A percentile compares a stretch with the other conserved stretches of the same genome.
phyloP scores from a whole-genome alignment of 495 filamentous ascomycete genomes.

The Coniosporium apollinis region DNA sequence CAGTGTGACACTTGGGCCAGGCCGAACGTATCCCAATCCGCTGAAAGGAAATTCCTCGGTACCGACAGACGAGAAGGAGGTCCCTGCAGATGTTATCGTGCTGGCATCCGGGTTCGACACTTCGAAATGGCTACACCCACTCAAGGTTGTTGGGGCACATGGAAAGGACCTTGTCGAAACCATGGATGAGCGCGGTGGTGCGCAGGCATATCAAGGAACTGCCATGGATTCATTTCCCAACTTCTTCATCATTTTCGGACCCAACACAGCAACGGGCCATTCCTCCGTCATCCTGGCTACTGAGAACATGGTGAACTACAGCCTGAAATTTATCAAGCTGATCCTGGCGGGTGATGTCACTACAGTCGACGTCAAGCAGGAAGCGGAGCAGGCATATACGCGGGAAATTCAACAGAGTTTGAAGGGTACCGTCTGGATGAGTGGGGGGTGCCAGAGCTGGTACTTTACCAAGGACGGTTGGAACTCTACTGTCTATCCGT shows the following conservation, averaged over 20 bases:
- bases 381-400: slow-evolving; percentile 38
- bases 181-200: slow-evolving; percentile 36
- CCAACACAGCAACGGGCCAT: slow-evolving; percentile 49
- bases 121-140: slow-evolving; percentile 23
- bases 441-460: slow-evolving; percentile 39
- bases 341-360: slow-evolving; percentile 28
- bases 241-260: slow-evolving; percentile 50
- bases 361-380: slow-evolving; percentile 31
- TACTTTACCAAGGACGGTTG: slow-evolving; percentile 39
- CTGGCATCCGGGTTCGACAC: slow-evolving; percentile 25
- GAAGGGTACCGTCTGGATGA: slow-evolving; percentile 36
- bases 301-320: slow-evolving; percentile 41
- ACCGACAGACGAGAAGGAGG: slow-evolving; percentile 21
- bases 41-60: slow-evolving; percentile 14
- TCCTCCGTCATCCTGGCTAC: slow-evolving; percentile 40
- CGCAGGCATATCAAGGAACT: slow-evolving; percentile 46
- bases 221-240: slow-evolving; percentile 52
- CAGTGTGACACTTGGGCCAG: slow-evolving; percentile 38
- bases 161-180: slow-evolving; percentile 34
- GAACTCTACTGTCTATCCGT: slow-evolving; percentile 46
- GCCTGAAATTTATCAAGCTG: slow-evolving; percentile 33
- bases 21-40: slow-evolving; percentile 28
- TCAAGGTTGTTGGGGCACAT: slow-evolving; percentile 28
- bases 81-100: slow-evolving; percentile 30
- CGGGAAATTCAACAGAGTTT: slow-evolving; percentile 33